phyloP scores from a whole-genome alignment of 192 early-diverging fungal species.

The Coemansia sp. region DNA sequence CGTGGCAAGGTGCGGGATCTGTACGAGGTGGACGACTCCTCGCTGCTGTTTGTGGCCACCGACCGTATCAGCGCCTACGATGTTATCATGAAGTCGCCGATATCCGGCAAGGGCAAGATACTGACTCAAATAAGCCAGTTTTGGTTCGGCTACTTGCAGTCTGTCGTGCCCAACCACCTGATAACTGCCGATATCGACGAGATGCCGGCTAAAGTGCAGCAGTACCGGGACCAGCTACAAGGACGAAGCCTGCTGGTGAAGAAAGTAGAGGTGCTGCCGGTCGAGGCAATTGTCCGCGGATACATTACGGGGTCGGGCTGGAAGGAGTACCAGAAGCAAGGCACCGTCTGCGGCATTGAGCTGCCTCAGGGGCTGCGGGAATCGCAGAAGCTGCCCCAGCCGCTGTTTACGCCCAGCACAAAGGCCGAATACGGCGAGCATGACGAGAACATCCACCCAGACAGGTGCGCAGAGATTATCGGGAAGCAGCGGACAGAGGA shows the following conservation, averaged over 20 bases:
- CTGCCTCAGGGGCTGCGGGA: slow-evolving; percentile 79
- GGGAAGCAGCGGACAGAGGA: slow-evolving; percentile 75
- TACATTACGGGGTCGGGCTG: slow-evolving; percentile 97
- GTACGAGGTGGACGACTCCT: slow-evolving; percentile 84
- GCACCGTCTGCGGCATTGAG: slow-evolving; percentile 89
- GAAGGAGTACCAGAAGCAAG: slow-evolving; percentile 90
- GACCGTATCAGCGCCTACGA: slow-evolving; percentile 98
- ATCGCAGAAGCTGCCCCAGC: slow-evolving; percentile 74
- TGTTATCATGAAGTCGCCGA: slow-evolving; percentile 93
- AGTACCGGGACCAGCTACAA: slow-evolving; percentile 86
- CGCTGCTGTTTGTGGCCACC: slow-evolving; percentile 94
- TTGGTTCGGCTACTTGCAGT: slow-evolving; percentile 90
- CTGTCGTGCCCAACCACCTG: slow-evolving; percentile 93
- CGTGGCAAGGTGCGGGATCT: slow-evolving; percentile 97
- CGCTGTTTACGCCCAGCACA: slow-evolving; percentile 96
- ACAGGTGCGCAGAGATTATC: slow-evolving; percentile 79
- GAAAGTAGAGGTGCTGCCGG: slow-evolving; percentile 85
- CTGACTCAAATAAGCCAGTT: slow-evolving; percentile 92
- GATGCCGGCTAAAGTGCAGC: slow-evolving; percentile 83
- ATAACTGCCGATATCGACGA: slow-evolving; percentile 90
- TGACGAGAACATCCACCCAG: slow-evolving; percentile 98
- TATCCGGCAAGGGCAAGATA: slow-evolving; percentile 96
- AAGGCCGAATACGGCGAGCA: slow-evolving; percentile 99
- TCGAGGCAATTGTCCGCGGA: slow-evolving; percentile 98
- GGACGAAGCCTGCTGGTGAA: slow-evolving; percentile 90